Percentiles rank a stretch among this genome's conserved stretches.
Evolutionary conservation across 805 yeast species (phyloP).

Genomic region (Hanseniaspora pseudoguilliermondii): DNA sequence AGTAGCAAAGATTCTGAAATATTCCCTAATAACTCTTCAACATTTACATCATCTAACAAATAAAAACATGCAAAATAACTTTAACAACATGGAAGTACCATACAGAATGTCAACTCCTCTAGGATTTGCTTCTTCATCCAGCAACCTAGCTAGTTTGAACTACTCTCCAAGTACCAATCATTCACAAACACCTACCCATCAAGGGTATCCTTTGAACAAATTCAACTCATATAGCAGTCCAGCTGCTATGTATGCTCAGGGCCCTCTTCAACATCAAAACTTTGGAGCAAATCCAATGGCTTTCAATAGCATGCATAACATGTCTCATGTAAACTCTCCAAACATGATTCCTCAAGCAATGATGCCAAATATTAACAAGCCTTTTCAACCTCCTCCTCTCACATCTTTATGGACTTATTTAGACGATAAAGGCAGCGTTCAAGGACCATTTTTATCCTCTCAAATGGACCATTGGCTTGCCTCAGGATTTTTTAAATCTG

Average conservation of each 20-base stretch:
- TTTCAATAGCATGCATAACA: neutral
- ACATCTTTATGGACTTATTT: constrained; percentile 58
- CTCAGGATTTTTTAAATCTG: constrained; percentile 46
- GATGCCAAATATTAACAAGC: constrained; percentile 6
- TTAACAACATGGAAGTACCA: neutral
- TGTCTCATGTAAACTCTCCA: neutral
- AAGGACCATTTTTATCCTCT: constrained; percentile 73
- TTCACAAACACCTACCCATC: neutral
- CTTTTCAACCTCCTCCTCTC: constrained; percentile 9
- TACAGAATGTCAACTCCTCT: constrained; percentile 7
- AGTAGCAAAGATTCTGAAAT: too few species aligned
- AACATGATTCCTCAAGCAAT: constrained; percentile 10
- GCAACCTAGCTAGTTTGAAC: neutral
- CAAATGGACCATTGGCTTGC: constrained; percentile 73
- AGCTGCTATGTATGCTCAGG: neutral
- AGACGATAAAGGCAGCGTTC: constrained; percentile 56
- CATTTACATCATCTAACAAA: neutral
- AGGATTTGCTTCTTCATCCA: constrained; percentile 11
- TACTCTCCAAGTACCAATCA: neutral
- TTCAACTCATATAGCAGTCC: neutral
- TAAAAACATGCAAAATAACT: neutral
- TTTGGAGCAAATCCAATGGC: neutral
- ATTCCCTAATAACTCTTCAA: too few species aligned
- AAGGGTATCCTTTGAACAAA: neutral
- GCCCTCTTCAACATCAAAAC: neutral